These are phyloP conservation scores for Candida sanyiensis DNA, from an alignment of 805 yeast species.

Conservation along the genomic window DNA sequence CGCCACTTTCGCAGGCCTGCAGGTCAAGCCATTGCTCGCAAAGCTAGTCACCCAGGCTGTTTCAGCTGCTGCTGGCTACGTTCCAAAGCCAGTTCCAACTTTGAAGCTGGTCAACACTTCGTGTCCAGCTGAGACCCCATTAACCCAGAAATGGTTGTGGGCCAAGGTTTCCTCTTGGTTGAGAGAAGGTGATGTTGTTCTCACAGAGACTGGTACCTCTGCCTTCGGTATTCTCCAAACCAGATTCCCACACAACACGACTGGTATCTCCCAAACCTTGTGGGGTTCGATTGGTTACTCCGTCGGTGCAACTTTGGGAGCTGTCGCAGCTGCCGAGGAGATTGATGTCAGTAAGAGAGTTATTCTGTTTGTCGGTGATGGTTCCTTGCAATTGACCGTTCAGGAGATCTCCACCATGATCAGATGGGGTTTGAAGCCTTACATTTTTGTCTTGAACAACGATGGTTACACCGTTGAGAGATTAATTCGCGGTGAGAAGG, in stretches of 20 bases:
- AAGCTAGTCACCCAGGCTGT: slow-evolving; percentile 35
- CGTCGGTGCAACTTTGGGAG: slow-evolving; percentile 15
- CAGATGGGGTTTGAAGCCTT: slow-evolving; percentile 62
- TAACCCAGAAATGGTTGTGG: slow-evolving; percentile 69
- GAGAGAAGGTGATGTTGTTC: slow-evolving; percentile 58
- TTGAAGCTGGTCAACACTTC: slow-evolving; percentile 42
- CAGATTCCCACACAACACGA: slow-evolving; percentile 54
- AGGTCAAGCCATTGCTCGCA: slow-evolving; percentile 55
- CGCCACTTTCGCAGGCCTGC: slow-evolving; percentile 68
- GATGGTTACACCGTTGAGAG: slow-evolving; percentile 73
- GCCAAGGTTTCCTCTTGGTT: slow-evolving; percentile 57
- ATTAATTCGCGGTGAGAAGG: slow-evolving; percentile 63
- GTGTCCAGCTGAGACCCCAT: slow-evolving; percentile 37
- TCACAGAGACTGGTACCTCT: slow-evolving; percentile 72
- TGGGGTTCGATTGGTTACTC: slow-evolving; percentile 72
- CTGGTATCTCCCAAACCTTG: slow-evolving; percentile 67
- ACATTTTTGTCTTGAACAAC: slow-evolving; percentile 64
- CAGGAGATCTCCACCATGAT: slow-evolving; percentile 68
- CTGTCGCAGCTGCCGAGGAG: slow-evolving; percentile 33
- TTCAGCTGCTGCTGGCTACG: slow-evolving; percentile 37
- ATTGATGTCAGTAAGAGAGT: slow-evolving; percentile 56
- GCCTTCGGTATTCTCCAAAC: slow-evolving; percentile 67
- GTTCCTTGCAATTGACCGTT: slow-evolving; percentile 68
- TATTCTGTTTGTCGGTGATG: slow-evolving; percentile 67
- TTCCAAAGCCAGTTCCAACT: slow-evolving; percentile 51